Evolutionary conservation across 805 yeast genomes (phyloP), one percentile per base, ranked within the genome.

Genomic region (Phaffomyces opuntiae): DNA sequence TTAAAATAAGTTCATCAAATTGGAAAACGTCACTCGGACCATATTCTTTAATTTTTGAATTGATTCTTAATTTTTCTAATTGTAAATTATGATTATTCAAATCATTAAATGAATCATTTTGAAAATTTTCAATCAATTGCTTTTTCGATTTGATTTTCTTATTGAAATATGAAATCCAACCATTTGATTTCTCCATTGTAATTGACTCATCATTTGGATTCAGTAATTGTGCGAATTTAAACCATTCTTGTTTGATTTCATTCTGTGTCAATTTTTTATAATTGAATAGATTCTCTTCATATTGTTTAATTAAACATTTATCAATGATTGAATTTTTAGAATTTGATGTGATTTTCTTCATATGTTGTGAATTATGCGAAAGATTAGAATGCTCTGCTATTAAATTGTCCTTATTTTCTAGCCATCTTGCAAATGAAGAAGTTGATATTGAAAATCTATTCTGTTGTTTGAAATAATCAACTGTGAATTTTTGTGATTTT

Each of bases 161-260:
- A 43, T 65, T 68, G 56, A 69, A 69, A 49, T 67, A 66, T 38
- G 66, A 65, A 7, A 69, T 45, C 74, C 73, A 70, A 0, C 74
- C 74, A 48, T 67, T 67, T 1, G 70, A 63, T 47, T 64, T 64
- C 11, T 33, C 46, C 7, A 31, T 37, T 39, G 12, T 29, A 19
- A 19, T 39, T 34, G 19, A 38, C 25, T 5, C n/a, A 7, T 37
- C 40, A 19, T 42, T 38, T 13, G 55, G 53, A 29, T 49, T 39
- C 38, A 49, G 40, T 42, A 44, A 29, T 14, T 41, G 50, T 41
- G 65, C 63, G 37, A 51, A 56, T 2, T 36, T 14, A 27, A 27
- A 25, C 59, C 58, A 68, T 49, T 67, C 63, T 8, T 56, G 45
- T n/a, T 60, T 53, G 35, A 70, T 49, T 21, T 54, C 55, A 12